These are phyloP conservation scores for Sugiyamaella pinicola DNA, from an alignment of 1,139 yeast species.

Conservation along the genomic window DNA sequence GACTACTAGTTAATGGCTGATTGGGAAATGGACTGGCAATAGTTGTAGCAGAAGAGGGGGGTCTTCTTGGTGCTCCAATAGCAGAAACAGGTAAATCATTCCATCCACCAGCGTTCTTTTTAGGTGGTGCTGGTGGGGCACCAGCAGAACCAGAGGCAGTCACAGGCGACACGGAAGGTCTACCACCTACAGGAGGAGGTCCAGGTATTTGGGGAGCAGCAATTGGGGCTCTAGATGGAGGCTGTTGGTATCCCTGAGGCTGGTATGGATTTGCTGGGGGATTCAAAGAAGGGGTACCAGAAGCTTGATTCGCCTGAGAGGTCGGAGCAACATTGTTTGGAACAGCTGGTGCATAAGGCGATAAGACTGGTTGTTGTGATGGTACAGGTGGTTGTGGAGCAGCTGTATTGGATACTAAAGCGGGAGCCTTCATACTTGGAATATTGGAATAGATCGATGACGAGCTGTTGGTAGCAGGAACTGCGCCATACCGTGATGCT, in stretches of 20 bases:
- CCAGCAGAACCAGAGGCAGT: constrained; percentile 35
- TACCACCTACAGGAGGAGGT: constrained; percentile 23
- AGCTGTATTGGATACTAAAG: constrained; percentile 15
- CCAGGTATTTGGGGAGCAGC: constrained; percentile 34
- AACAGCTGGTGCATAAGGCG: constrained; percentile 24
- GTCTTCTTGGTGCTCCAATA: constrained; percentile 48
- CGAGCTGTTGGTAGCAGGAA: constrained; percentile 19
- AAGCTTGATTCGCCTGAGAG: constrained; percentile 19
- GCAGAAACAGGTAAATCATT: constrained; percentile 80
- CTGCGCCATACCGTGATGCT: constrained; percentile 21
- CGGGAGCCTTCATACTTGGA: constrained; percentile 9
- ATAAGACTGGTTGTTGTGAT: constrained; percentile 18
- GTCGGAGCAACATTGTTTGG: constrained; percentile 3
- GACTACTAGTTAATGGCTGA: constrained; percentile 34
- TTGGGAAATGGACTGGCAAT: constrained; percentile 41
- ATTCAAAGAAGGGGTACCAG: constrained; percentile 10
- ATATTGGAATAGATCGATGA: constrained; percentile 18
- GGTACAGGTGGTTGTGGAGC: constrained; percentile 16
- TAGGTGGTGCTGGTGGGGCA: constrained; percentile 41
- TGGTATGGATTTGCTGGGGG: constrained; percentile 21
- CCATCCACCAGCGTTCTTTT: constrained; percentile 84
- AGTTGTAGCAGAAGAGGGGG: constrained; percentile 50
- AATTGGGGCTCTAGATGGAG: constrained; percentile 19
- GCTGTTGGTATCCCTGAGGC: constrained; percentile 29
- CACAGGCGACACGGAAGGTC: constrained; percentile 32